Evolutionary conservation across 208 protist species (phyloP).

Genomic region (Blastocrithidia nonstop): DNA sequence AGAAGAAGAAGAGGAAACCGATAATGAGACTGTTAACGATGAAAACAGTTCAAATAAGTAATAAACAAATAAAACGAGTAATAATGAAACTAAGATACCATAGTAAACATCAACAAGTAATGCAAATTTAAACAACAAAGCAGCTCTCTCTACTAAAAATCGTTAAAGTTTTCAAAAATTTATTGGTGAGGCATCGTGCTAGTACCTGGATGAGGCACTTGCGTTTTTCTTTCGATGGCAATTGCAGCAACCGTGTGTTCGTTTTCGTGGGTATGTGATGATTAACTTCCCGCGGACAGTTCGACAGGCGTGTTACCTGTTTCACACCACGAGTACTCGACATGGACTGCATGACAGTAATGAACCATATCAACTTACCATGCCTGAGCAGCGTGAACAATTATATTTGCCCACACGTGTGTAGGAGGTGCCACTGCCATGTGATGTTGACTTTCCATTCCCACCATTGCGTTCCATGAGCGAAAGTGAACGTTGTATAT

Average conservation of each 20-base stretch:
- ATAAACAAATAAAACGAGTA: constrained; percentile 3
- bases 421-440: constrained; percentile 18
- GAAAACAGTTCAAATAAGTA: not conserved
- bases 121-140: constrained; percentile 4
- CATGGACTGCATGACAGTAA: not conserved
- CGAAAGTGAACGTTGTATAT: constrained; percentile 20
- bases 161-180: no score
- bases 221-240: constrained; percentile 77
- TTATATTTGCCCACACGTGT: constrained; percentile 6
- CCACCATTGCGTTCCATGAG: constrained; percentile 19
- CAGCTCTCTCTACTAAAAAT: no score
- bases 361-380: constrained; percentile 2
- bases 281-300: constrained; percentile 72
- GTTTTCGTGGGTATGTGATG: constrained; percentile 85
- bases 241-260: constrained; percentile 59
- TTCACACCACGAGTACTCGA: constrained; percentile 21
- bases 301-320: constrained; percentile 69
- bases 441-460: constrained; percentile 48
- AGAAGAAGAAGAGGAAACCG: no score
- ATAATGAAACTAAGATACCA: constrained; percentile 5
- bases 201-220: constrained; percentile 59
- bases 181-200: constrained; percentile 4
- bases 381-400: constrained; percentile 7
- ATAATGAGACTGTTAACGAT: constrained; percentile 7
- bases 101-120: constrained; percentile 3